Evolutionary conservation across 2,329 filamentous ascomycete genomes (phyloP), one percentile per base, ranked within the genome.

Genomic region (Penicillium frequentans): DNA sequence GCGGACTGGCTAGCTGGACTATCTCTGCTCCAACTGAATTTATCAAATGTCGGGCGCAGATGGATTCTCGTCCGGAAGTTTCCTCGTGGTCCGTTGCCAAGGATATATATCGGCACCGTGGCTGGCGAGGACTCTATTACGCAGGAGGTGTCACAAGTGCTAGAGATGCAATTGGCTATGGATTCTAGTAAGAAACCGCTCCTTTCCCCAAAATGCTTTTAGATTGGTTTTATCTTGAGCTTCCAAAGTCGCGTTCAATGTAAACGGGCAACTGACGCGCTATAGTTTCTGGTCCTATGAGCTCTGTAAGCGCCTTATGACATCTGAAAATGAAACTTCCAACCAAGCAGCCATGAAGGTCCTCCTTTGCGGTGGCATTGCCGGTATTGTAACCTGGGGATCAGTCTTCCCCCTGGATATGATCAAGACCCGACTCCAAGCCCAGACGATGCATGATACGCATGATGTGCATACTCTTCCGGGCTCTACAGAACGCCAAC

Each of bases 401-500:
- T 93, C 89, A 56, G 86, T 98, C 27, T 98, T 96, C 64, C 93
- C 93, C 0, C 76, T 98, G 16, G 93, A 98, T 73, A 88, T 96
- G 47, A 83, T 98, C 69, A 98, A 98, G 78, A 97, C 93, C 3
- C 82, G 91, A 52, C 83, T 97, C n/a, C 93, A 98, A 73, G 88
- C 88, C 1, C 90, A 95, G 74, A 75, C 73, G 4, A 70, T 70
- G 46, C 50, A 55, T 13, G 58, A 61, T 21, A 19, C 24, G 21
- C 29, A 26, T 9, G 47, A 24, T 5, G 21, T 42, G 29, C 43
- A 63, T 46, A 31, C 58, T 43, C 26, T 57, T 51, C 58, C 62
- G 16, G 62, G 65, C 16, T 44, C 63, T 26, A 54, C 49, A 58
- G 71, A 64, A 55, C 67, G 55, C 60, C 68, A 61, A 31, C 60